Evolutionary conservation across 495 filamentous ascomycete genomes (phyloP), one percentile per base, ranked within the genome.

Genomic region (Podospora australis): DNA sequence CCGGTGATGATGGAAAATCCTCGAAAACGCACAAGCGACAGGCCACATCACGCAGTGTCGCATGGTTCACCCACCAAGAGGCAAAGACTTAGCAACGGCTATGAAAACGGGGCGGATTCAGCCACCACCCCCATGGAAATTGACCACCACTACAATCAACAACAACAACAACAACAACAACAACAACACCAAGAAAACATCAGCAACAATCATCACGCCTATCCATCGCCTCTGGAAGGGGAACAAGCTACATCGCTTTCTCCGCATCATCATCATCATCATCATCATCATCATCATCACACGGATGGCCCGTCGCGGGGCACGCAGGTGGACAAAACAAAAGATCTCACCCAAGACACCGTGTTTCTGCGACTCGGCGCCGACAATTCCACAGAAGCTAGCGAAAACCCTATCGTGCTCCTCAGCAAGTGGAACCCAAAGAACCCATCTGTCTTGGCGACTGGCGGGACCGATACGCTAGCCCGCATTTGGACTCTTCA

Each of bases 401-500:
- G 59, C 58, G 68, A 69, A 67, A 70, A 68, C 60, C 71, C 73
- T 63, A 65, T 78, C 49, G 66, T 90, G 72, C 76, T 87, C 53
- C 77, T 78, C 44, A 79, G 81, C 67, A 71, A 81, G 64, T 94
- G 87, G 85, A 87, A 85, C 58, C 88, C 88, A 42, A 68, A 66
- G 49, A 81, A 90, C 72, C 77, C 87, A 50, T 82, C 78, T 28
- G 69, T 87, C 62, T 74, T 94, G 64, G 84, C 82, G 56, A 80
- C 81, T 53, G 81, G 80, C 63, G 86, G 87, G 59, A 77, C 72
- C 59, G 83, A 88, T 64, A 78, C 81, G 64, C 83, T 87, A 75
- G 87, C 85, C 70, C 82, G 80, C 52, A 70, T 92, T 65, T 91
- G 85, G 85, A 86, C 79, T 55, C 60, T 90, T 41, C 75, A 80